Evolutionary conservation across 2,329 filamentous ascomycete genomes (phyloP).

Genomic region (Helotiales sp.): DNA sequence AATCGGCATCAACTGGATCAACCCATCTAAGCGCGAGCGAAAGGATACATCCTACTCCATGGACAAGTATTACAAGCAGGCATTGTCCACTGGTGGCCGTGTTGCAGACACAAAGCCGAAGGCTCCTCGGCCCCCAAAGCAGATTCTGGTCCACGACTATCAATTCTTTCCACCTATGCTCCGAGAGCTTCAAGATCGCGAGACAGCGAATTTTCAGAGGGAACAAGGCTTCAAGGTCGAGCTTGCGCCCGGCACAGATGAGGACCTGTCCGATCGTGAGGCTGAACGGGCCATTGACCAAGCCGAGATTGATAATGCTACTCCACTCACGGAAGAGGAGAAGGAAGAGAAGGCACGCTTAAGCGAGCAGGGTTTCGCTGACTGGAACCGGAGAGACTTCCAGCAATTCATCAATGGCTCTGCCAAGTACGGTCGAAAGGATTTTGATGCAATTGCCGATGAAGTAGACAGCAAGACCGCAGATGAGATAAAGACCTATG

Average conservation of each 20-base stretch:
- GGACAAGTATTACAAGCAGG: slow-evolving; percentile 96
- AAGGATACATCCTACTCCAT: slow-evolving; percentile 98
- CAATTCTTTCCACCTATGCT: slow-evolving; percentile 91
- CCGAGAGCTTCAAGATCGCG: slow-evolving; percentile 88
- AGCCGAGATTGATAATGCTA: slow-evolving; percentile 88
- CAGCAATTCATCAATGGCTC: slow-evolving; percentile 97
- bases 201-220: slow-evolving; percentile 94
- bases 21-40: slow-evolving; percentile 95
- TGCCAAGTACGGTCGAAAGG: slow-evolving; percentile 84
- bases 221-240: slow-evolving; percentile 95
- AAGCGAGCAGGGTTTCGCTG: slow-evolving; percentile 80
- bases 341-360: slow-evolving; percentile 81
- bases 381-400: slow-evolving; percentile 97
- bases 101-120: slow-evolving; percentile 88
- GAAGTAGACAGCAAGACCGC: slow-evolving; percentile 90
- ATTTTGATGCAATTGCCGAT: slow-evolving; percentile 80
- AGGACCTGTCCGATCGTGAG: slow-evolving; percentile 81
- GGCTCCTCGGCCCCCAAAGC: slow-evolving; percentile 92
- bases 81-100: slow-evolving; percentile 75
- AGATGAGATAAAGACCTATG: slow-evolving; percentile 85
- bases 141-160: slow-evolving; percentile 90
- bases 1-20: slow-evolving; percentile 94
- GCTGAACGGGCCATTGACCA: slow-evolving; percentile 87
- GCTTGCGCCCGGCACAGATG: slow-evolving; percentile 83
- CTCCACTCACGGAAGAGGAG: slow-evolving; percentile 85